Percentiles rank a stretch among this genome's conserved stretches.
Conservation (phyloP, 768 basidiomycete genomes). For the Tubosaeta brunneosetosa region DNA sequence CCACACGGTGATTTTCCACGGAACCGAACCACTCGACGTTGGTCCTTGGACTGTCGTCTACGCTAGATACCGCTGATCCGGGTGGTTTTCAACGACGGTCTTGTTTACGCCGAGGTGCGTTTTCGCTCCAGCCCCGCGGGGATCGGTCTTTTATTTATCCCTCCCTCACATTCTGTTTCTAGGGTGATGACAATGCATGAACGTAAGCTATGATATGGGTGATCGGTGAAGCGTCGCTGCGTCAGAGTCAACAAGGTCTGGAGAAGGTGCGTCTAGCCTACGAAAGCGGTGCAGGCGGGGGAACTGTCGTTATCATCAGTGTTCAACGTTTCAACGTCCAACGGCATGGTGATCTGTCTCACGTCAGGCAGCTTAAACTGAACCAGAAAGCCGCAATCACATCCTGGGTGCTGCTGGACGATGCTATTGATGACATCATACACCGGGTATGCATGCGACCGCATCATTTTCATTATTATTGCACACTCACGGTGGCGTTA, state of each 20-base stretch:
- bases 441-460: too few relatives aligned
- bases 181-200: constrained; percentile 61
- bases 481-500: not conserved
- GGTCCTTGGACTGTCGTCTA: too few relatives aligned
- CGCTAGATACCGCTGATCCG: too few relatives aligned
- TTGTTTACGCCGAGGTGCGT: constrained; percentile 29
- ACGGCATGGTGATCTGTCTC: not conserved
- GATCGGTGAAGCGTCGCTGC: not conserved
- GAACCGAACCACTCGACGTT: too few relatives aligned
- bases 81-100: not conserved
- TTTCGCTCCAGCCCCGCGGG: not conserved
- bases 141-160: constrained; percentile 11
- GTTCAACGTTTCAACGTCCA: not conserved
- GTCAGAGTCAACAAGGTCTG: not conserved
- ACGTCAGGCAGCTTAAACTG: too few relatives aligned
- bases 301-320: not conserved
- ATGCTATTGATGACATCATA: not conserved
- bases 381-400: not conserved
- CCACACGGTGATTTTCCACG: too few relatives aligned
- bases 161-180: constrained; percentile 15
- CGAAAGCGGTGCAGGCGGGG: too few relatives aligned
- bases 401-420: not conserved
- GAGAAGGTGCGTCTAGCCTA: not conserved
- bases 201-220: constrained; percentile 42
- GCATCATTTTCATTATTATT: too few relatives aligned